Conservation (phyloP, 192 early-diverging fungal genomes). For the Pilobolus umbonatus region DNA sequence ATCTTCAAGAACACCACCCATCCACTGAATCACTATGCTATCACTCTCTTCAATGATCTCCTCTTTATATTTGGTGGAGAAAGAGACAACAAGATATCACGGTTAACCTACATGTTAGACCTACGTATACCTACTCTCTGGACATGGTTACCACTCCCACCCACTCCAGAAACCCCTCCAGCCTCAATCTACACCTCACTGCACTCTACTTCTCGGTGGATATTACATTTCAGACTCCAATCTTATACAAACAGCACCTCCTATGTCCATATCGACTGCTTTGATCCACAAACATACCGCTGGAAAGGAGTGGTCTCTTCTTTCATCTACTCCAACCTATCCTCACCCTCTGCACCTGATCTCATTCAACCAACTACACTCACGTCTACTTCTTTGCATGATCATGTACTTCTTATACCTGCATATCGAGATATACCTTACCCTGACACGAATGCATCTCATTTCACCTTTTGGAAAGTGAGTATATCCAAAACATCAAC, state of each 20-base stretch:
- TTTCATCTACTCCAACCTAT: no score
- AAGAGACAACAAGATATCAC: not conserved
- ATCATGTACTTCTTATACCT: no score
- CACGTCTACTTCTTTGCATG: no score
- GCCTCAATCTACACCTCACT: not conserved
- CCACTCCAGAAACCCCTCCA: not conserved
- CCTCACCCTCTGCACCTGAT: no score
- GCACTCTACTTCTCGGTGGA: conserved; percentile 3
- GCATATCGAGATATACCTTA: no score
- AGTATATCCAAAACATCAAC: no score
- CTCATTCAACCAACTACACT: no score
- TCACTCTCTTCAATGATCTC: not conserved
- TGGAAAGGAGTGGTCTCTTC: not conserved
- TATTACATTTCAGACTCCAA: conserved; percentile 1
- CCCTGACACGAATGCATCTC: no score
- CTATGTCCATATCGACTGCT: not conserved
- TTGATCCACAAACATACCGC: not conserved
- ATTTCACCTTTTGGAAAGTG: no score
- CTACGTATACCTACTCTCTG: not conserved
- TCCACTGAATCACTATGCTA: not conserved
- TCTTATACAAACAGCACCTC: no score
- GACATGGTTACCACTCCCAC: not conserved
- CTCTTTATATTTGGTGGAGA: conserved; percentile 1
- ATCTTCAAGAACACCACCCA: not conserved
- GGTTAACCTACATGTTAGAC: not conserved